Evolutionary conservation across 1,139 yeast genomes (phyloP), one percentile per base, ranked within the genome.

Genomic region (Candida pseudocylindracea): DNA sequence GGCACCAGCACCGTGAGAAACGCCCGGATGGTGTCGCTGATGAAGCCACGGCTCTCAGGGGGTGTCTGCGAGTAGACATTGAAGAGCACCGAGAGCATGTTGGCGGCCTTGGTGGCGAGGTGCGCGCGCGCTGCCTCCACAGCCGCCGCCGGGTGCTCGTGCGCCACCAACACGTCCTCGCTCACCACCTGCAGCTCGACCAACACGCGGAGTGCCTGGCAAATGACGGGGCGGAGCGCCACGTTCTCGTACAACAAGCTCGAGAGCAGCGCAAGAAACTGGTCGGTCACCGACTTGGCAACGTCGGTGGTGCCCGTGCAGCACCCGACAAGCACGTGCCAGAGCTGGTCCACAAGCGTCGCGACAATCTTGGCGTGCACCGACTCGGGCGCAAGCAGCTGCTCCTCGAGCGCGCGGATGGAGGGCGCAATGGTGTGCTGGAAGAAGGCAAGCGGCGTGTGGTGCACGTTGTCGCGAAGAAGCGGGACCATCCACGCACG

Each of bases 401-500:
- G 66, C 4, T 51, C 51, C 35, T 55, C 61, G 41, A 85, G 78
- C 38, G 66, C 57, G 29, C 66, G 67, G 32, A 68, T 67, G 31
- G 72, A 52, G 27, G 96, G 95, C 26, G 78, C 54, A 36, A 91
- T 63, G 29, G 70, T 60, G 20, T 53, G 49, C 38, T 66, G 63
- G 53, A 68, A 88, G 46, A 60, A 80, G 0, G 63, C 58, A 35
- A 91, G 57, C 36, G 65, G 62, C 1, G 95, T 75, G 45, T 69
- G 66, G 42, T 72, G 66, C 26, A 81, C 78, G 45, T 79, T 72
- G 43, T 85, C 95, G 53, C 96, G 74, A 38, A 88, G 64, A 28
- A 91, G 50, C n/a, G 98, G 98, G 39, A 88, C 63, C 43, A 88
- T 48, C 96, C 96, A 88, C 32, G 95, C 95, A 50, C 96, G 69